Conservation (phyloP, 179 eudicot genomes). For the Camellia oleifera region DNA sequence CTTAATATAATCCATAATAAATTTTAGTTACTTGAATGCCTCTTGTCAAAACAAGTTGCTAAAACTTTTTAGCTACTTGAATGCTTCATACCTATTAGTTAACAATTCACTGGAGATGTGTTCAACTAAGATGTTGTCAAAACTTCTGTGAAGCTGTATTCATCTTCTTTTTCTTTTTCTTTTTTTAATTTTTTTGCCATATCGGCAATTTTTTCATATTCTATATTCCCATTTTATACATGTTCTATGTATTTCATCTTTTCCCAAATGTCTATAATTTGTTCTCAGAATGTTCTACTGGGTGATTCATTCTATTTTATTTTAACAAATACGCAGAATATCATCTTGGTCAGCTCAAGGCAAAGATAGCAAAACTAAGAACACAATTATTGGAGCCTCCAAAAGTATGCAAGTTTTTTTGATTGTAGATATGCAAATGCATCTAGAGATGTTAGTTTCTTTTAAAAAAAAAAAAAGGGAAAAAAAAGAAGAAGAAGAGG, state of each 20-base stretch:
- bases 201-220: neutral
- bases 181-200: neutral
- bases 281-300: neutral
- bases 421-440: neutral
- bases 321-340: constrained; percentile 54
- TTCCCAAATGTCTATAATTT: neutral
- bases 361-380: constrained; percentile 96
- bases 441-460: neutral
- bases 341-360: constrained; percentile 99
- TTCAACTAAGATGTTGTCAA: too few species aligned
- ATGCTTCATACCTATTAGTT: too few species aligned
- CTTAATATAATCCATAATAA: neutral
- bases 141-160: too few species aligned
- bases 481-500: neutral
- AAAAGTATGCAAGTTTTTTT: constrained; percentile 51
- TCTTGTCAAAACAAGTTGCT: too few species aligned
- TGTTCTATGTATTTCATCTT: neutral
- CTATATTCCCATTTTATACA: neutral
- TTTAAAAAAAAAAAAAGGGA: neutral
- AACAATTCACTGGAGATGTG: too few species aligned
- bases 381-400: constrained; percentile 98
- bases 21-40: neutral
- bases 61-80: too few species aligned
- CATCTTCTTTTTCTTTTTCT: too few species aligned
- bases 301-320: constrained; percentile 2